These are phyloP conservation scores for Scutellospora calospora DNA, from an alignment of 371 early-diverging fungal genomes.

Conservation along the genomic window DNA sequence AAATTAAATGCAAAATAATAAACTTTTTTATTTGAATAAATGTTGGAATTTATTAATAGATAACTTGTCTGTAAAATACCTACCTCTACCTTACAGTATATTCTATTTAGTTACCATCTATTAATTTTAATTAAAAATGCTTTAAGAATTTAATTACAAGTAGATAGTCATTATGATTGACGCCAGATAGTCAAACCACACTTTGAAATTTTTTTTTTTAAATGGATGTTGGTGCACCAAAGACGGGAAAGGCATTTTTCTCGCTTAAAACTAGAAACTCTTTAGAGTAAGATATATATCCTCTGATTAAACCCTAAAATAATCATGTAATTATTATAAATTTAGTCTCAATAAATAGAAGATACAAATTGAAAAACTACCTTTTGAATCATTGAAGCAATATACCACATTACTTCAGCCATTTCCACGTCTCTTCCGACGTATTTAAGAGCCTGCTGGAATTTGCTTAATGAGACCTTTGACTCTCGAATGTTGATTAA, in stretches of 20 bases:
- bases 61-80: too few relatives aligned
- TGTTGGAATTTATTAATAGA: too few relatives aligned
- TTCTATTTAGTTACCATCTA: too few relatives aligned
- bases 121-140: too few relatives aligned
- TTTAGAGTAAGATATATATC: slow-evolving; percentile 30
- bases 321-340: not conserved
- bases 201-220: too few relatives aligned
- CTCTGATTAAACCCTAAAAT: slow-evolving; percentile 39
- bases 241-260: slow-evolving; percentile 31
- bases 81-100: too few relatives aligned
- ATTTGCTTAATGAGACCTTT: slow-evolving; percentile 29
- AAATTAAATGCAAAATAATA: too few relatives aligned
- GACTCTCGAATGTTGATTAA: slow-evolving; percentile 34
- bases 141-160: too few relatives aligned
- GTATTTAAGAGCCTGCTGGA: slow-evolving; percentile 40
- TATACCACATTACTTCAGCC: slow-evolving; percentile 42
- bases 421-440: slow-evolving; percentile 43
- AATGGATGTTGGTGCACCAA: not conserved
- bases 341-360: not conserved
- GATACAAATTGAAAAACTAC: not conserved
- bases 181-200: too few relatives aligned
- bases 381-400: slow-evolving; percentile 44
- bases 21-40: too few relatives aligned
- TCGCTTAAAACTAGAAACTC: slow-evolving; percentile 35
- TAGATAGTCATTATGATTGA: too few relatives aligned